phyloP scores from a whole-genome alignment of 306 rosid species.

The Sindora glabra region DNA sequence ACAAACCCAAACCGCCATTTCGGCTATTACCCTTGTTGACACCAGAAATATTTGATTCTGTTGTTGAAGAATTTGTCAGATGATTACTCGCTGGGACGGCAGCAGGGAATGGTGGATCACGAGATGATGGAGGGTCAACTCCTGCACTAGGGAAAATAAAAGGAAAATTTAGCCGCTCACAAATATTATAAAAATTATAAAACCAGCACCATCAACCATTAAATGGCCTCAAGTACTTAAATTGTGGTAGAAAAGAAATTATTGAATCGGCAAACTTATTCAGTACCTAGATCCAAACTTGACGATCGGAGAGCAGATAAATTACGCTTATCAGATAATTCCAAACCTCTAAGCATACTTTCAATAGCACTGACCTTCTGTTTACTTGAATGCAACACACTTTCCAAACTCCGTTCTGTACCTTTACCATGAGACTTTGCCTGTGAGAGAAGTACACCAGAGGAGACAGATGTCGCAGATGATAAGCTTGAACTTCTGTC shows the following conservation, averaged over 20 bases:
- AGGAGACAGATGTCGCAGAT: conserved; percentile 68
- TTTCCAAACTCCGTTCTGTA: conserved; percentile 85
- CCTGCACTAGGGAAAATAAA: conserved; percentile 96
- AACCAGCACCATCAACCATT: not conserved
- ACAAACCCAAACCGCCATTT: conserved; percentile 80
- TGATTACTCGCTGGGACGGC: conserved; percentile 74
- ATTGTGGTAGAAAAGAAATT: conserved; percentile 11
- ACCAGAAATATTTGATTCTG: conserved; percentile 56
- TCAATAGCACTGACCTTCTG: conserved; percentile 98
- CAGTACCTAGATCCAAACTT: conserved; percentile 97
- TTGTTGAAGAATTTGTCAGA: conserved; percentile 41
- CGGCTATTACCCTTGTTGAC: conserved; percentile 58
- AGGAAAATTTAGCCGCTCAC: conserved; percentile 76
- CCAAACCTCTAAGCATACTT: conserved; percentile 98
- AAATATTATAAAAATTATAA: conserved; percentile 16
- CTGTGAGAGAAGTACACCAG: conserved; percentile 67
- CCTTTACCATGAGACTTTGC: conserved; percentile 65
- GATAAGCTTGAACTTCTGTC: conserved; percentile 84
- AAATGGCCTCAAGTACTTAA: conserved; percentile 8
- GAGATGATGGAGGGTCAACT: conserved; percentile 99
- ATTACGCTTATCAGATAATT: conserved; percentile 73
- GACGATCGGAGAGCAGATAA: conserved; percentile 66
- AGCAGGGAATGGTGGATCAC: conserved; percentile 99
- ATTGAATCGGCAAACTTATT: conserved; percentile 28
- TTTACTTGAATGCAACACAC: conserved; percentile 91